These are phyloP conservation scores for Diaporthe nobilis DNA, from an alignment of 2,329 filamentous ascomycete genomes.

Conservation along the genomic window DNA sequence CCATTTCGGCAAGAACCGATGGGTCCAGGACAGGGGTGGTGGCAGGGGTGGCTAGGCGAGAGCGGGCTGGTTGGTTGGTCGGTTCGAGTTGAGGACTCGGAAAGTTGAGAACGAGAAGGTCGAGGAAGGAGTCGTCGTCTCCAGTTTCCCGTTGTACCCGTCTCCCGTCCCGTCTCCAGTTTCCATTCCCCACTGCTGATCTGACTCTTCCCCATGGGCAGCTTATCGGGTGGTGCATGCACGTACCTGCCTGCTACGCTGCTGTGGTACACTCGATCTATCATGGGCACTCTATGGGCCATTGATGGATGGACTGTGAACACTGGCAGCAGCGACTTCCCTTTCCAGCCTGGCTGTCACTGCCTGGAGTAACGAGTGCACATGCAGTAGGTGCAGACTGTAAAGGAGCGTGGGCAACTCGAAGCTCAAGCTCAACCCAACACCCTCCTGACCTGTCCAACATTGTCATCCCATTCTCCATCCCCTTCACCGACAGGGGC, in stretches of 20 bases:
- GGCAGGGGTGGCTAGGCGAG: not conserved
- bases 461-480: not conserved
- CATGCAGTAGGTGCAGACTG: not conserved
- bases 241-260: not conserved
- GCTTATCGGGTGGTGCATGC: not conserved
- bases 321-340: not conserved
- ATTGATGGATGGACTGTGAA: not conserved
- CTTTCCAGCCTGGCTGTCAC: not conserved
- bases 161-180: not conserved
- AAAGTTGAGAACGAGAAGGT: not conserved
- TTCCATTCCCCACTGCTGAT: conserved; percentile 7
- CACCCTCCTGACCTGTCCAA: not conserved
- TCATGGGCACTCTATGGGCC: not conserved
- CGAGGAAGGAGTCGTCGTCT: not conserved
- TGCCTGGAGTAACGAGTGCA: not conserved
- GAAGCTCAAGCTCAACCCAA: not conserved
- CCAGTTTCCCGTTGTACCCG: not conserved
- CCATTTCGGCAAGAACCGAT: conserved; percentile 30
- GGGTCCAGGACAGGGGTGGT: not conserved
- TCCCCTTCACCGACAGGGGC: not conserved
- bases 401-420: not conserved
- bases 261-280: not conserved
- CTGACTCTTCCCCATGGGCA: conserved; percentile 25
- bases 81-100: not conserved
- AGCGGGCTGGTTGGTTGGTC: not conserved